phyloP scores from a whole-genome alignment of 495 filamentous ascomycete species.

The Apiosordaria backusii region DNA sequence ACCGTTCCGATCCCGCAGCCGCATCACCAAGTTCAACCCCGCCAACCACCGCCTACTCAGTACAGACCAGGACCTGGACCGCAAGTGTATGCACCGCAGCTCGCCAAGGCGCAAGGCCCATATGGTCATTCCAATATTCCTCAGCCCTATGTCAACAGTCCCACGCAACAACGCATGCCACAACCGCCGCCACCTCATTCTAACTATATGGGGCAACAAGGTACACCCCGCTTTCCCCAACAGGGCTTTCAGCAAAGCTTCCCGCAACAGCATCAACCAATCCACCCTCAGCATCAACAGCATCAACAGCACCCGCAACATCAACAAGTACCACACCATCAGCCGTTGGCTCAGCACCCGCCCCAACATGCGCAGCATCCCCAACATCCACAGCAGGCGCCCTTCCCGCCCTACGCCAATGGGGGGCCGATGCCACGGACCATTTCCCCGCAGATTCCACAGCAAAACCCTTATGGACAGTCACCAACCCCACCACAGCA shows the following conservation, averaged over 20 bases:
- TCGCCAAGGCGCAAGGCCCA: conserved; percentile 36
- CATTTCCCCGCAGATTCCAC: conserved; percentile 35
- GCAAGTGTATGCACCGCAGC: conserved; percentile 34
- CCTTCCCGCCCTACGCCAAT: conserved; percentile 31
- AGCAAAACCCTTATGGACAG: conserved; percentile 28
- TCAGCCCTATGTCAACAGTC: conserved; percentile 35
- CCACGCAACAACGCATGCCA: conserved; percentile 36
- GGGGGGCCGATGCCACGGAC: conserved; percentile 33
- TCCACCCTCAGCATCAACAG: conserved; percentile 28
- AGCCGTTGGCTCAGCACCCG: conserved; percentile 18
- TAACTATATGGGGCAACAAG: conserved; percentile 28
- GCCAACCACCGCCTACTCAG: conserved; percentile 30
- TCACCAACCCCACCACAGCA: conserved; percentile 33
- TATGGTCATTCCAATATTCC: conserved; percentile 41
- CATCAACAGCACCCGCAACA: conserved; percentile 25
- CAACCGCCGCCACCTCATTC: conserved; percentile 33
- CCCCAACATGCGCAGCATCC: conserved; percentile 19
- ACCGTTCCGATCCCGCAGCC: conserved; percentile 33
- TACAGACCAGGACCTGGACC: conserved; percentile 26
- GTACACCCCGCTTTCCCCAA: conserved; percentile 26
- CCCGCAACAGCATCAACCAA: conserved; percentile 31
- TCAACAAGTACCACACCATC: conserved; percentile 32
- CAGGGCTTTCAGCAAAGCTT: conserved; percentile 30
- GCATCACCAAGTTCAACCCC: conserved; percentile 30
- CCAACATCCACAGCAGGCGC: conserved; percentile 28